Evolutionary conservation across 306 rosid genomes (phyloP).

Genomic region (Mucuna pruriens): DNA sequence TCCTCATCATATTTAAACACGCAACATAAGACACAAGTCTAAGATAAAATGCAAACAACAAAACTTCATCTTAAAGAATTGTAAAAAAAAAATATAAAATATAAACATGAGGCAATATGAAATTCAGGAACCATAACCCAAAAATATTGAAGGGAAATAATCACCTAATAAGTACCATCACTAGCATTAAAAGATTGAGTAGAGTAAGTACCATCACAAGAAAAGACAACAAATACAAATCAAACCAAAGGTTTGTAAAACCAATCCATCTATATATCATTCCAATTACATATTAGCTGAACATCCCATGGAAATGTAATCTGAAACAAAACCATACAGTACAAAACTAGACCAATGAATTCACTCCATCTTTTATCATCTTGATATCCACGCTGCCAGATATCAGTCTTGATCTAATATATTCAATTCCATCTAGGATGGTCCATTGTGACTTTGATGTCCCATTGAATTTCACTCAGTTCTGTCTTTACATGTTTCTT

Average conservation of each 20-base stretch:
- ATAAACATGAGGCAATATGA: neutral
- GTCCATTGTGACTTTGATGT: neutral
- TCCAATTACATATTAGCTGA: neutral
- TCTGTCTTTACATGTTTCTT: neutral
- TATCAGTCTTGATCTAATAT: neutral
- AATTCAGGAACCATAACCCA: neutral
- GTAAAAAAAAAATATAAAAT: neutral
- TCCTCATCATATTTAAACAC: neutral
- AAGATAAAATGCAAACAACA: constrained; percentile 7
- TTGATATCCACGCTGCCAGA: neutral
- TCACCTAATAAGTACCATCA: neutral
- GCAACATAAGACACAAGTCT: neutral
- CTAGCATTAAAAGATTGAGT: neutral
- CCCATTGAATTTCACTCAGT: neutral
- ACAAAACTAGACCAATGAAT: neutral
- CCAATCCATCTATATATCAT: neutral
- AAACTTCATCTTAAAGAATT: constrained; percentile 14
- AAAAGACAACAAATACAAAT: neutral
- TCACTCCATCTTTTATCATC: neutral
- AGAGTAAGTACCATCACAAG: neutral
- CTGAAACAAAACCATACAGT: neutral
- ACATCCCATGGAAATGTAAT: neutral
- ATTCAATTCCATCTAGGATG: neutral
- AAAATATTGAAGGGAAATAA: neutral
- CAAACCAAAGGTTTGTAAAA: neutral